Conservation (phyloP, 306 rosid genomes). For the Rubus idaeus region DNA sequence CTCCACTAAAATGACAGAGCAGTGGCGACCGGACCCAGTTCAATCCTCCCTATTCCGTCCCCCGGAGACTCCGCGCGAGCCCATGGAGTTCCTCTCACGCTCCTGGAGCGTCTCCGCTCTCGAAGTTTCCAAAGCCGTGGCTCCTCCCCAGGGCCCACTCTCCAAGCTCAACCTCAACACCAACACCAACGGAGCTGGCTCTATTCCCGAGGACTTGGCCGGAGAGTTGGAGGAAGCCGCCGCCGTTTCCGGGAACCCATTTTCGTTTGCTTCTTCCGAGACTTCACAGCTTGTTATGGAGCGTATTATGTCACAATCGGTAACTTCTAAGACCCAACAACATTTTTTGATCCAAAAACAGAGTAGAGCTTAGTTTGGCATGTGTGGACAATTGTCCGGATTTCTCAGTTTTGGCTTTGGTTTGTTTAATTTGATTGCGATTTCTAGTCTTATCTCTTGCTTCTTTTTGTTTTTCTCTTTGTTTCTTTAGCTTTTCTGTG, state of each 20-base stretch:
- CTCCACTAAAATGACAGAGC: conserved; percentile 26
- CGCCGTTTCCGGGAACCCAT: conserved; percentile 67
- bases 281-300: conserved; percentile 94
- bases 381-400: conserved; percentile 34
- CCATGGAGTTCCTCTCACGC: conserved; percentile 91
- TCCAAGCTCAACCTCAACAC: conserved; percentile 35
- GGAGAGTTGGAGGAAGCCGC: conserved; percentile 60
- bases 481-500: neutral
- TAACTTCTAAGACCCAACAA: conserved; percentile 29
- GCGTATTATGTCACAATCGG: conserved; percentile 90
- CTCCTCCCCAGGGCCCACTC: conserved; percentile 47
- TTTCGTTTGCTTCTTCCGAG: conserved; percentile 78
- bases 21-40: conserved; percentile 53
- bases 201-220: conserved; percentile 54
- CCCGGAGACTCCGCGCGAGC: conserved; percentile 72
- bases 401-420: conserved; percentile 3
- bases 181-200: conserved; percentile 17
- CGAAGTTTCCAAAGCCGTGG: conserved; percentile 75
- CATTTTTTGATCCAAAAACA: neutral
- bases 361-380: neutral
- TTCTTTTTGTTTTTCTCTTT: neutral
- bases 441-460: neutral
- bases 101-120: conserved; percentile 86
- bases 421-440: conserved; percentile 19
- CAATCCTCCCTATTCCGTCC: conserved; percentile 44